Percentiles rank a stretch among this genome's conserved stretches.
Conservation (phyloP, 2,329 filamentous ascomycete species). For the Neopestalotiopsis rosae region DNA sequence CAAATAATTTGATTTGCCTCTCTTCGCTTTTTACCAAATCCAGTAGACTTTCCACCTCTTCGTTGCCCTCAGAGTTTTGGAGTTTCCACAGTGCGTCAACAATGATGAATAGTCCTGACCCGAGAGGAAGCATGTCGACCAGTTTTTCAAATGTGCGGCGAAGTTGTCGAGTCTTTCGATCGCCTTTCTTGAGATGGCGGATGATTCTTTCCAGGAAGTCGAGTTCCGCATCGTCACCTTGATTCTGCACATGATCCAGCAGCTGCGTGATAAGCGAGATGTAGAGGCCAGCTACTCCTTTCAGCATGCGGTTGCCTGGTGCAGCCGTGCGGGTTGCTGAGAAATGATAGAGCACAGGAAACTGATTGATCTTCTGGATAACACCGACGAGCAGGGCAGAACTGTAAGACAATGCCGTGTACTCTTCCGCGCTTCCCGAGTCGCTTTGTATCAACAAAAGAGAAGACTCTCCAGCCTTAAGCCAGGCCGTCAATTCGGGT, state of each 20-base stretch:
- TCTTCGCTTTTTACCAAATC: not conserved
- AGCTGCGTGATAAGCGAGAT: slow-evolving; percentile 21
- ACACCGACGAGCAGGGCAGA: slow-evolving; percentile 18
- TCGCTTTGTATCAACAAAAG: slow-evolving; percentile 20
- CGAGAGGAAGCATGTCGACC: not conserved
- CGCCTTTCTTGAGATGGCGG: not conserved
- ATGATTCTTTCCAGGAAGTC: slow-evolving; percentile 20
- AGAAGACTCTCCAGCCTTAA: slow-evolving; percentile 15
- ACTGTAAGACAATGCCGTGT: slow-evolving; percentile 15
- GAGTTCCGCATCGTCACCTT: slow-evolving; percentile 13
- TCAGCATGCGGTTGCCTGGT: not conserved
- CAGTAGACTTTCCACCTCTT: not conserved
- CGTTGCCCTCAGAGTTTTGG: not conserved
- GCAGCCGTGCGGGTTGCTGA: slow-evolving; percentile 1
- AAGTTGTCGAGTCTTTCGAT: not conserved
- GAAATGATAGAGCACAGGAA: slow-evolving; percentile 22
- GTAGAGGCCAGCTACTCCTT: slow-evolving; percentile 9
- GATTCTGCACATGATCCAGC: slow-evolving; percentile 13
- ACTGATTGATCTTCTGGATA: slow-evolving; percentile 15
- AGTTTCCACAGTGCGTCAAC: slow-evolving; percentile 7
- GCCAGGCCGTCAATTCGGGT: slow-evolving; percentile 17
- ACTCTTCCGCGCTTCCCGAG: slow-evolving; percentile 9
- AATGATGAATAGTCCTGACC: not conserved
- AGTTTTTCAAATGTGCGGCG: not conserved
- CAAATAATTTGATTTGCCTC: slow-evolving; percentile 3